Conservation (phyloP, 257 asterid genomes). For the Plectranthus barbatus region DNA sequence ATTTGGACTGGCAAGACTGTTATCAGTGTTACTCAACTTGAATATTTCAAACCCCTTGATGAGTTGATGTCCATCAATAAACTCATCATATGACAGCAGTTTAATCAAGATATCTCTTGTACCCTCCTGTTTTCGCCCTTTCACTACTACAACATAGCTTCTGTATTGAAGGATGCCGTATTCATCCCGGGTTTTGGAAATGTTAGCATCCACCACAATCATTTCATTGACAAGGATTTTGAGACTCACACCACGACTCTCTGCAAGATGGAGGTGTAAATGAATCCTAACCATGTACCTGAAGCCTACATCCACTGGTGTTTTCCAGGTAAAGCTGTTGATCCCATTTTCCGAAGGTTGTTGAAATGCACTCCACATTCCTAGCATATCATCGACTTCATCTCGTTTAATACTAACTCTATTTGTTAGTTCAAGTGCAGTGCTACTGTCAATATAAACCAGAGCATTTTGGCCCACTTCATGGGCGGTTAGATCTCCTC, state of each 20-base stretch:
- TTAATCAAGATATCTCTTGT: not conserved
- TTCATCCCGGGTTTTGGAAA: constrained; percentile 25
- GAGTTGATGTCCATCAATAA: not conserved
- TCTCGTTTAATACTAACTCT: constrained; percentile 21
- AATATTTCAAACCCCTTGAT: not conserved
- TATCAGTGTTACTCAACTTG: constrained; percentile 40
- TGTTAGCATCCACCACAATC: constrained; percentile 12
- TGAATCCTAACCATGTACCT: constrained; percentile 48
- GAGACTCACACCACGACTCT: constrained; percentile 19
- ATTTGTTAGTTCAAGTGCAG: constrained; percentile 39
- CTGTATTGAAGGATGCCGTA: constrained; percentile 27
- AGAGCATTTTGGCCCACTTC: too few species aligned
- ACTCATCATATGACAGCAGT: not conserved
- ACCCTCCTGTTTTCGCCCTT: not conserved
- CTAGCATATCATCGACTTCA: constrained; percentile 25
- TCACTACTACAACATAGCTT: constrained; percentile 28
- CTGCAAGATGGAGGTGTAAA: constrained; percentile 15
- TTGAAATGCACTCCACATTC: constrained; percentile 14
- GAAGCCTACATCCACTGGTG: constrained; percentile 43
- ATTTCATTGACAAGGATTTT: constrained; percentile 28
- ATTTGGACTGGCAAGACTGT: constrained; percentile 27
- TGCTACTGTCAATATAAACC: not conserved
- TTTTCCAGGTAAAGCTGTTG: constrained; percentile 24
- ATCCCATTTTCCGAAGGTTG: not conserved
- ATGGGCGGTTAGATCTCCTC: too few species aligned